phyloP scores from a whole-genome alignment of 2,329 filamentous ascomycete genomes.

The Huntiella moniliformis region DNA sequence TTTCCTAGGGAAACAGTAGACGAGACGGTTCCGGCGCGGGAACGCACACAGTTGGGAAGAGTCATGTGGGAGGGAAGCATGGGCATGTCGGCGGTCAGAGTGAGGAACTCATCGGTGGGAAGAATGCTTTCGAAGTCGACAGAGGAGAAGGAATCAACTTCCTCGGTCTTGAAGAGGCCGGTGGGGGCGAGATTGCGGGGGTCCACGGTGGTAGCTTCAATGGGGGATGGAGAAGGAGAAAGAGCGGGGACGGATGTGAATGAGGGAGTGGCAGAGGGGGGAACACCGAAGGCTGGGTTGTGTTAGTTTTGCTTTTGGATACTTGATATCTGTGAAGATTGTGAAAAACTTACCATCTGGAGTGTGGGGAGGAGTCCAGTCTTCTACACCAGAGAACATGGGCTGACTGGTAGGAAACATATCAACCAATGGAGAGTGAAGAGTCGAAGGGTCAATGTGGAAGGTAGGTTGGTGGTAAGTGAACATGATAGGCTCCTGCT shows the following conservation, averaged over 20 bases:
- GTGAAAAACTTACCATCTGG: conserved; percentile 48
- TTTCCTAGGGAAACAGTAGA: conserved; percentile 51
- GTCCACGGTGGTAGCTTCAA: conserved; percentile 64
- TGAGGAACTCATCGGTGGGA: background rate
- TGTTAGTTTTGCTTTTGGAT: conserved; percentile 8
- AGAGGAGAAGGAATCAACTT: conserved; percentile 26
- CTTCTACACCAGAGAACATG: conserved; percentile 56
- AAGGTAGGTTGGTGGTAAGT: conserved; percentile 40
- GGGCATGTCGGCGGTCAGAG: conserved; percentile 32
- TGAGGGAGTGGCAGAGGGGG: conserved; percentile 5
- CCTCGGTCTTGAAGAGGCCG: conserved; percentile 31
- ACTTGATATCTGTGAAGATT: conserved; percentile 7
- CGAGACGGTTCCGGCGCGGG: conserved; percentile 47
- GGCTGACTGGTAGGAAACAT: conserved; percentile 66
- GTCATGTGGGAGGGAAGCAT: conserved; percentile 28
- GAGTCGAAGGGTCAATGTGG: conserved; percentile 63
- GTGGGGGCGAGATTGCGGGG: conserved; percentile 70
- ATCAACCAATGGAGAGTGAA: conserved; percentile 69
- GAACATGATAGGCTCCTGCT: conserved; percentile 57
- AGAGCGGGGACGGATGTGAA: conserved; percentile 57
- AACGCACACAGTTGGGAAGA: conserved; percentile 38
- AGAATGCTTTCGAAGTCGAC: conserved; percentile 14
- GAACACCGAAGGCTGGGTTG: conserved; percentile 12
- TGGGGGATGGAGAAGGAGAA: conserved; percentile 58
- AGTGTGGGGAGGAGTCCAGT: conserved; percentile 83